Evolutionary conservation across 2,329 filamentous ascomycete genomes (phyloP).

Genomic region (Hypocreales sp.): DNA sequence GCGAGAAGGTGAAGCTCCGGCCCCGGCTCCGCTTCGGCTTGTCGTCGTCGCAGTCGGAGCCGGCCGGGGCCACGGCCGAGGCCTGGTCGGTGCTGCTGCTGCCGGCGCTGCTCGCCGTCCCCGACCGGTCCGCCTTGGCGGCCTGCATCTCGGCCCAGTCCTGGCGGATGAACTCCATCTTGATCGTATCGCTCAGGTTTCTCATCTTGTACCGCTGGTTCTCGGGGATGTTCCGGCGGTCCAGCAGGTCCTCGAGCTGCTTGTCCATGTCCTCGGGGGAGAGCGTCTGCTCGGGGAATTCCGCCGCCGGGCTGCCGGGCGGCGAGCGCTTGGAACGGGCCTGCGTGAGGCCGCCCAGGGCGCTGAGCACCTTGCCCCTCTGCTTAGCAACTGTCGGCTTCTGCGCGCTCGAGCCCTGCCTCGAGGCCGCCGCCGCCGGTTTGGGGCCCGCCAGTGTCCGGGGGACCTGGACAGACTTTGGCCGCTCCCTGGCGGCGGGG

Average conservation of each 20-base stretch:
- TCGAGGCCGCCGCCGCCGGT: constrained; percentile 5
- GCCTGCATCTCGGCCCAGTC: constrained; percentile 59
- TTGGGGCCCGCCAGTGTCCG: constrained; percentile 8
- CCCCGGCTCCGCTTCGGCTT: constrained; percentile 33
- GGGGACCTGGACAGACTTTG: constrained; percentile 32
- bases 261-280: constrained; percentile 38
- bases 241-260: constrained; percentile 50
- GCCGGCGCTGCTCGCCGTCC: constrained; percentile 26
- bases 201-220: constrained; percentile 93
- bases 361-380: constrained; percentile 22
- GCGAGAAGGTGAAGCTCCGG: constrained; percentile 60
- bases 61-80: constrained; percentile 14
- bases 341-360: constrained; percentile 21
- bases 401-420: constrained; percentile 13
- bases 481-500: constrained; percentile 22
- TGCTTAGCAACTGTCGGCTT: constrained; percentile 21
- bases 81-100: constrained; percentile 20
- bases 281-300: constrained; percentile 32
- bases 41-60: constrained; percentile 25
- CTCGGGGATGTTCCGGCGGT: constrained; percentile 83
- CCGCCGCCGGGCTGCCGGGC: constrained; percentile 13
- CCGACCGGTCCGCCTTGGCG: constrained; percentile 26
- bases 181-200: constrained; percentile 74
- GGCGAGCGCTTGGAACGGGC: constrained; percentile 19
- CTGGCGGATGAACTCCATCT: constrained; percentile 87